Evolutionary conservation across 1,139 yeast genomes (phyloP).

Genomic region (Magnusiomyces paraingens): DNA sequence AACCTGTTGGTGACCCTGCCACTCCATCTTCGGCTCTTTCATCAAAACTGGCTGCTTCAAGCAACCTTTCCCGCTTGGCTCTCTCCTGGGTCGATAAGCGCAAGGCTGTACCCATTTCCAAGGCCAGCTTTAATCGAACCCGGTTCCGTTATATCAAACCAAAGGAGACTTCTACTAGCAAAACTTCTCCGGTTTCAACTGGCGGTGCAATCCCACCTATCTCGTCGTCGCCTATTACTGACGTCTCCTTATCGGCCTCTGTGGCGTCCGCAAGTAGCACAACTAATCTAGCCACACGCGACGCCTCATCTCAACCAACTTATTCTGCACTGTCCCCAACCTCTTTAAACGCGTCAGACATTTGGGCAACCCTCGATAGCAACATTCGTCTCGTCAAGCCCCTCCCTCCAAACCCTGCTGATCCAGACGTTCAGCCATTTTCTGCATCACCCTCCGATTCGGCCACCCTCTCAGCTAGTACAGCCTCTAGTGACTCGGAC

Average conservation of each 20-base stretch:
- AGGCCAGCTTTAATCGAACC: conserved; percentile 8
- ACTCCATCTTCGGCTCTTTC: conserved; percentile 15
- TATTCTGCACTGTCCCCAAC: conserved; percentile 25
- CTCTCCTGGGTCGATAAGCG: conserved; percentile 23
- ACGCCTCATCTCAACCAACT: conserved; percentile 30
- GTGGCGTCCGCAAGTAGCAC: conserved; percentile 23
- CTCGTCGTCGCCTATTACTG: no score
- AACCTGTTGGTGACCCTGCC: conserved; percentile 6
- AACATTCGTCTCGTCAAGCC: conserved; percentile 39
- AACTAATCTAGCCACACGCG: conserved; percentile 32
- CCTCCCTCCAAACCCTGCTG: conserved; percentile 8
- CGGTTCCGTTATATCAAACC: conserved; percentile 11
- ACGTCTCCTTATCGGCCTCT: no score
- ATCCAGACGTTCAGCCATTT: conserved; percentile 18
- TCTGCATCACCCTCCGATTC: no score
- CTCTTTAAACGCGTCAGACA: conserved; percentile 21
- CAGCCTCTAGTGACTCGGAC: conserved; percentile 23
- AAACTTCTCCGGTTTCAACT: not conserved
- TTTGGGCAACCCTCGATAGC: conserved; percentile 43
- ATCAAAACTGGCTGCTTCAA: conserved; percentile 17
- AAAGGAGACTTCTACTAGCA: not conserved
- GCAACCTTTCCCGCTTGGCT: conserved; percentile 24
- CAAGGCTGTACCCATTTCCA: conserved; percentile 9
- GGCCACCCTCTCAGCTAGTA: no score
- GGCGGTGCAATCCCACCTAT: not conserved